Percentiles rank a stretch among this genome's conserved stretches.
These are phyloP conservation scores for Hondaea fermentalgiana DNA, from an alignment of 108 stramenopile species.

Conservation along the genomic window DNA sequence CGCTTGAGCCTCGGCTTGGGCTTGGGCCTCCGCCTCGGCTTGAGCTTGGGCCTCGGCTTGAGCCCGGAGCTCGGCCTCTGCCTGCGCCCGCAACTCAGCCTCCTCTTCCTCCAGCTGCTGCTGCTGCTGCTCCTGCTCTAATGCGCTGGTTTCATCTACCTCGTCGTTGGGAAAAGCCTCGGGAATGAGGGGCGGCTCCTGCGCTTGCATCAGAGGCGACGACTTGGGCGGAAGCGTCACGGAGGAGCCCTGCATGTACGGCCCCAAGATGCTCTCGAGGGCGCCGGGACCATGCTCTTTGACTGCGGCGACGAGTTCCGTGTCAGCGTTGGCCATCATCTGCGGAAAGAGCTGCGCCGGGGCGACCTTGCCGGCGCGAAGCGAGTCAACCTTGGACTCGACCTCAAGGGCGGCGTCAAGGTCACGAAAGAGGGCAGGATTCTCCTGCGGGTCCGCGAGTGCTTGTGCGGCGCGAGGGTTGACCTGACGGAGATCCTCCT, in stretches of 20 bases:
- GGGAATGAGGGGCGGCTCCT: neutral
- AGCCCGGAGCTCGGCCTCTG: neutral
- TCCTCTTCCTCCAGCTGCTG: neutral
- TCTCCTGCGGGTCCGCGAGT: conserved; percentile 66
- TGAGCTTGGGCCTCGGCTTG: neutral
- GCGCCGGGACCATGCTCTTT: neutral
- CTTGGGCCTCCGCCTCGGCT: neutral
- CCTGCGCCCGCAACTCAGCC: neutral
- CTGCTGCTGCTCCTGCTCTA: too few species aligned
- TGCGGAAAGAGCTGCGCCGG: neutral
- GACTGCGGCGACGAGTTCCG: neutral
- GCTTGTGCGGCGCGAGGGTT: conserved; percentile 81
- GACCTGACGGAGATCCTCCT: conserved; percentile 65
- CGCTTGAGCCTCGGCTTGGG: neutral
- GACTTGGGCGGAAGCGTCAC: neutral
- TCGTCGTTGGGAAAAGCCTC: too few species aligned
- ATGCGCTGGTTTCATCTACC: too few species aligned
- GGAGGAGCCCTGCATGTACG: neutral
- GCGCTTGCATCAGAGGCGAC: neutral
- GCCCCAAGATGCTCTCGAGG: neutral
- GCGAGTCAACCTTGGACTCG: conserved; percentile 38
- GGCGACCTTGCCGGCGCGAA: neutral
- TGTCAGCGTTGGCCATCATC: neutral
- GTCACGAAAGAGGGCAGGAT: conserved; percentile 82
- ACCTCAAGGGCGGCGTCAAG: conserved; percentile 78